phyloP scores from a whole-genome alignment of 192 early-diverging fungal genomes.

The Entophlyctis luteolus region DNA sequence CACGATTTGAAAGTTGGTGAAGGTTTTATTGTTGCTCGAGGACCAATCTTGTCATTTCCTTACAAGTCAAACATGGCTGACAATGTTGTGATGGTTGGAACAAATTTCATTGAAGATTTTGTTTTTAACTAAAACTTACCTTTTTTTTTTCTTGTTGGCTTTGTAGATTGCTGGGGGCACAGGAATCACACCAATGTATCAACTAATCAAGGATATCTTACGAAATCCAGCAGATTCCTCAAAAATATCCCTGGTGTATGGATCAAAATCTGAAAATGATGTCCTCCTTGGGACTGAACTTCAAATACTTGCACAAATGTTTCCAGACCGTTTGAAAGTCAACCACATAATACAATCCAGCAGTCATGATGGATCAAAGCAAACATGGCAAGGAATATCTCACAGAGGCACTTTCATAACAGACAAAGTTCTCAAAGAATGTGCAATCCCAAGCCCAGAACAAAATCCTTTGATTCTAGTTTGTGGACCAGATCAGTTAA shows the following conservation, averaged over 20 bases:
- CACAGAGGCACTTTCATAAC: slow-evolving; percentile 57
- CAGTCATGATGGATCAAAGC: neutral
- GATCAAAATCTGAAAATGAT: slow-evolving; percentile 82
- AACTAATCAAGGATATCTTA: slow-evolving; percentile 81
- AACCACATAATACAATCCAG: slow-evolving; percentile 72
- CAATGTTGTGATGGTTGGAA: slow-evolving; percentile 74
- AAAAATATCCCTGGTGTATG: slow-evolving; percentile 79
- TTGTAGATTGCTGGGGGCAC: slow-evolving; percentile 84
- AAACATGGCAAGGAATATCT: slow-evolving; percentile 23
- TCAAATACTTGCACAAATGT: slow-evolving; percentile 64
- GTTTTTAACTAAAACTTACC: no score
- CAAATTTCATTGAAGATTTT: slow-evolving; percentile 23
- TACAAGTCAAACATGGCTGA: slow-evolving; percentile 61
- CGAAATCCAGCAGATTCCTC: slow-evolving; percentile 83
- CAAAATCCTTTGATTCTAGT: slow-evolving; percentile 36
- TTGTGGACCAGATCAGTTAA: slow-evolving; percentile 57
- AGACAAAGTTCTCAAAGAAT: slow-evolving; percentile 37
- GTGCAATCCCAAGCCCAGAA: slow-evolving; percentile 54
- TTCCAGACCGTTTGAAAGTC: slow-evolving; percentile 71
- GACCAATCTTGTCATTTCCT: slow-evolving; percentile 68
- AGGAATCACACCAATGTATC: slow-evolving; percentile 90
- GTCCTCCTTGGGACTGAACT: slow-evolving; percentile 80
- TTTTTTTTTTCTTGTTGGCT: no score
- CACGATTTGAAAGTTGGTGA: slow-evolving; percentile 16
- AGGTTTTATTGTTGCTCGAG: slow-evolving; percentile 47